phyloP scores from a whole-genome alignment of 768 basidiomycete genomes.

The Candolleomyces aberdarensis region DNA sequence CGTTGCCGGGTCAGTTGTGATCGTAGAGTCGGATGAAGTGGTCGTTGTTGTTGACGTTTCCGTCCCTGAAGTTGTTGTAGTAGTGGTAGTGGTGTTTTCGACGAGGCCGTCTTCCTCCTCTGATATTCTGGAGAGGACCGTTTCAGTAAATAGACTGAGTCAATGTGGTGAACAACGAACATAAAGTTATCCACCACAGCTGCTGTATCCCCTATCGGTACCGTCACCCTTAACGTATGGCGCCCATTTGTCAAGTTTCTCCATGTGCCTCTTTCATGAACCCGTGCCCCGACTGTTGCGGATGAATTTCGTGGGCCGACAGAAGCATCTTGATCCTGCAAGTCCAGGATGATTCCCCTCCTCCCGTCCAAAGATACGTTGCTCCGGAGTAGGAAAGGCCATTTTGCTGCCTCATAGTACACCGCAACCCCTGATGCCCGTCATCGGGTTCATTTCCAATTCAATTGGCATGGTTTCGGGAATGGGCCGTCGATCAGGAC shows the following conservation, averaged over 20 bases:
- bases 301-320: not conserved
- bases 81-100: not conserved
- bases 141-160: not conserved
- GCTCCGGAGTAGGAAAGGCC: not conserved
- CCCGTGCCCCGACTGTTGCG: not conserved
- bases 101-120: not conserved
- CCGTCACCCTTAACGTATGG: not conserved
- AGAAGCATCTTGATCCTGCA: not conserved
- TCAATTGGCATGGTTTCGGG: too few species aligned
- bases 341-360: not conserved
- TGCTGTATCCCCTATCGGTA: not conserved
- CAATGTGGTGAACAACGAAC: not conserved
- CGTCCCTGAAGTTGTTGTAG: not conserved
- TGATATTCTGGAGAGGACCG: not conserved
- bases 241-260: not conserved
- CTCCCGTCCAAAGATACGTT: not conserved
- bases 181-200: constrained; percentile 1
- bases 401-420: not conserved
- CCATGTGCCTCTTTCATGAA: not conserved
- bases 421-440: not conserved
- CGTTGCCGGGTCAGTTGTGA: not conserved
- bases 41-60: not conserved
- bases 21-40: not conserved
- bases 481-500: not conserved
- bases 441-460: not conserved